Evolutionary conservation across 331 rosid genomes (phyloP).

Genomic region (Ulmus americana): DNA sequence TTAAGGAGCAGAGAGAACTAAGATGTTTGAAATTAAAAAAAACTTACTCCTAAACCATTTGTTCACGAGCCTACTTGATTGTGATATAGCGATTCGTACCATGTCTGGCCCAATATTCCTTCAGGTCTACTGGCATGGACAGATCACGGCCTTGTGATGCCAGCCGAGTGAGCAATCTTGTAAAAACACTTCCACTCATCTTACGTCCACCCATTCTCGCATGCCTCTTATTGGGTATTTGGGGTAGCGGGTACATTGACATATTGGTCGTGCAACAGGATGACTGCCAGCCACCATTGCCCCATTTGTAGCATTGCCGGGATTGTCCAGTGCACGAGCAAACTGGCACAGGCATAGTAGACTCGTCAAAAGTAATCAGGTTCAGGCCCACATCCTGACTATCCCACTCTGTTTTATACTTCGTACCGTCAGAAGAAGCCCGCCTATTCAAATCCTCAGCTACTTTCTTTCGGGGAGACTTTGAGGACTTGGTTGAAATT

Average conservation of each 20-base stretch:
- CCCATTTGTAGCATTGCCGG: conserved; percentile 55
- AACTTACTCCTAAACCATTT: neutral
- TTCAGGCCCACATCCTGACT: conserved; percentile 44
- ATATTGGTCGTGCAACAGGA: conserved; percentile 48
- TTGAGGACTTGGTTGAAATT: conserved; percentile 27
- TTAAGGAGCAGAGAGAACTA: neutral
- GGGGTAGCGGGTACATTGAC: conserved; percentile 52
- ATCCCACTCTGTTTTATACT: conserved; percentile 48
- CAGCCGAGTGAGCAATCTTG: conserved; percentile 43
- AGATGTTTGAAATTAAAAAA: neutral
- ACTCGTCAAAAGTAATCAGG: conserved; percentile 40
- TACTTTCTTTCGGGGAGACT: conserved; percentile 36
- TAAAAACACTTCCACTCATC: conserved; percentile 52
- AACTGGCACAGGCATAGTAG: conserved; percentile 49
- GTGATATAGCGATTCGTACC: conserved; percentile 55
- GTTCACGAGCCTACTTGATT: conserved; percentile 27
- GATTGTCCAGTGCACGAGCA: conserved; percentile 47
- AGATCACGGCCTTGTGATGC: conserved; percentile 48
- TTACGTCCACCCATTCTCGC: conserved; percentile 52
- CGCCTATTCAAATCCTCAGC: conserved; percentile 47
- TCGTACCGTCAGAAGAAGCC: conserved; percentile 43
- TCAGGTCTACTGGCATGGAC: conserved; percentile 40
- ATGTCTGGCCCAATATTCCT: conserved; percentile 50
- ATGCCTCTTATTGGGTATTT: conserved; percentile 47
- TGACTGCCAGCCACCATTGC: conserved; percentile 55